Percentiles rank a stretch among this genome's conserved stretches.
phyloP scores from a whole-genome alignment of 208 protist genomes.

The Trypanosoma rangeli region DNA sequence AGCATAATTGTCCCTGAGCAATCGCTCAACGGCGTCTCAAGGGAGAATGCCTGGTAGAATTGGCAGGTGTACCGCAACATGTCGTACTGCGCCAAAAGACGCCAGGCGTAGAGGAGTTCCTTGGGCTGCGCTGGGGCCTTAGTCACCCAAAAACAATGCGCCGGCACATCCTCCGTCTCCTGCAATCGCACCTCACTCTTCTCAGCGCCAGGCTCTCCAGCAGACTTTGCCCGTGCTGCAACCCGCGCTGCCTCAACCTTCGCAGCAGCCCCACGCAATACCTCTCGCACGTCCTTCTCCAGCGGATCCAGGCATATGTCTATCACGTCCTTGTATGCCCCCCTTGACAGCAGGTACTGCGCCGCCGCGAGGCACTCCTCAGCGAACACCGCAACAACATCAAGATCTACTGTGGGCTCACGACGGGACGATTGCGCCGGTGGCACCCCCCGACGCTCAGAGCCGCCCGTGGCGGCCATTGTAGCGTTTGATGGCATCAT shows the following conservation, averaged over 20 bases:
- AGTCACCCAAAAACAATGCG: not conserved
- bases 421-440: not conserved
- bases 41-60: constrained; percentile 38
- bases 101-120: constrained; percentile 51
- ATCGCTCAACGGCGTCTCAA: constrained; percentile 35
- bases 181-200: constrained; percentile 5
- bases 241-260: not conserved
- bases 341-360: constrained; percentile 25
- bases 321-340: constrained; percentile 34
- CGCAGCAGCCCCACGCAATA: constrained; percentile 20
- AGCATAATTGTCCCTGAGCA: constrained; percentile 18
- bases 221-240: not conserved
- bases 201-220: not conserved
- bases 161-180: not conserved
- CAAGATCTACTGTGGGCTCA: constrained; percentile 1
- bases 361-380: constrained; percentile 38
- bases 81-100: constrained; percentile 53
- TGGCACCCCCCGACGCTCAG: not conserved
- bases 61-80: constrained; percentile 35
- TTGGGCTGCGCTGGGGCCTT: not conserved
- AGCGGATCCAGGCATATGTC: constrained; percentile 32
- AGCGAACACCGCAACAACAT: constrained; percentile 24
- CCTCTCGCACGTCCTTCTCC: constrained; percentile 22
- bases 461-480: not conserved
- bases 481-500: not conserved